Base-by-base conservation (phyloP, 164 flowering plant species). In the Litsea cubeba region DNA sequence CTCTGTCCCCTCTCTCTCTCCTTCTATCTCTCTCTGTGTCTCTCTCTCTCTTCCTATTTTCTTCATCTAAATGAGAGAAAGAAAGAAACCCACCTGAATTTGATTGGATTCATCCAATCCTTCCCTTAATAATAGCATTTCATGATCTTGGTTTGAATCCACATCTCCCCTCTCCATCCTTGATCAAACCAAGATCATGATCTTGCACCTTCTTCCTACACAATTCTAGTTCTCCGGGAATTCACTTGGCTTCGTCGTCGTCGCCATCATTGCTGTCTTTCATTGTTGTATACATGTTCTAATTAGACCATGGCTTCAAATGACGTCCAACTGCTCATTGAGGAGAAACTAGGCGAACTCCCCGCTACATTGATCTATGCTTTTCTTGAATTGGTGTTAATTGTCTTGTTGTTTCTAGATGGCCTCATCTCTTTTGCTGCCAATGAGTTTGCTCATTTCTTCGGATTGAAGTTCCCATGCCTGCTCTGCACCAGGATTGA, bases 401-500 rank as follows among this genome's bases (percentile, higher is more conserved):
- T 94, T 25, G 1, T 80, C 8, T 6, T 91, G 17, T 83, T 96
- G 12, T 91, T 92, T 74, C 30, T 90, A 3, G 92, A 90, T 72
- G 97, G 93, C 46, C 72, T 91, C 24, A 78, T 96, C 22, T 84
- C 93, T 24, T 89, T 90, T 58, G 18, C 81, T 0, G 85, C 92
- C 65, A 84, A 82, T 26, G 89, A 87, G 71, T 87, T 88, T 68
- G 91, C 98, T 26, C 82, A 72, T 54, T 76, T 86, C 74, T 92
- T 96, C n/a, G 95, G 84, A 1, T 72, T 96, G 80, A 67, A 66
- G 58, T 68, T 82, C 71, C 99, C 99, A 0, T 96, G 99, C 60
- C 75, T 90, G 81, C 80, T 92, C 15, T 96, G 99, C 77, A 88
- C 97, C 2, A 75, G 98, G 70, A 79, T 96, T 23, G 91, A 96